Base-by-base conservation (phyloP, 1,284 basidiomycete species). In the Sporisorium reilianum region DNA sequence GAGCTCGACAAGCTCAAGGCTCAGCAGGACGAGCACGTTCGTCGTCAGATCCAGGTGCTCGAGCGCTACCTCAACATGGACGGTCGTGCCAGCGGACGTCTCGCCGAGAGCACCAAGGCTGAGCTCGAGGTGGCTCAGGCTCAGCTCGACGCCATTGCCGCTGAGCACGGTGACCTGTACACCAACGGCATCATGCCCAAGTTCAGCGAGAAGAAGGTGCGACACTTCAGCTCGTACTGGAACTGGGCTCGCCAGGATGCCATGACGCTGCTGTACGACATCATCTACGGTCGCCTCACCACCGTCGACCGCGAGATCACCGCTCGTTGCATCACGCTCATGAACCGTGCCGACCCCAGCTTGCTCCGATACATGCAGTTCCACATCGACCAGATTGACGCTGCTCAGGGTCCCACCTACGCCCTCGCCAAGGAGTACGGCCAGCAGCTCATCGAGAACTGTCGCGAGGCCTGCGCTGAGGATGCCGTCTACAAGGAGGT, bases 161-260 rank as follows among this genome's bases (percentile, higher is more conserved):
- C 90, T 82, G 96, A 95, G 86, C 94, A 97, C 77, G 94, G 97
- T 28, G 95, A 98, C 78, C 85, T 88, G 0, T 99, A 99, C 87
- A 88, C 97, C 73, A 92, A 97, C 63, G 96, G 96, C 49, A 97
- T 99, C 76, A 90, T 95, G 84, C 95, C 96, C 18, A 89, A 90
- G 64, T 99, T 99, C 87, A 93, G 95, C 81, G 91, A 93, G 3
- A 88, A 96, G 85, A 99, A 99, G 87, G 96, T 95, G 20, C 93
- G 97, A 54, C 93, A 93, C 84, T 99, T 99, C 87, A 95, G 97
- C 85, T 97, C 95, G 11, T 94, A 92, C 12, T 99, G 96, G 96
- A 99, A 99, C 86, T 99, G 96, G 97, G 95, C 93, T 55, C 91
- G 96, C 77, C 95, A 97, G 87, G 94, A 96, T 75, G 93, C 95